Evolutionary conservation across 768 basidiomycete genomes (phyloP).

Genomic region (Phylloporus arenicola): DNA sequence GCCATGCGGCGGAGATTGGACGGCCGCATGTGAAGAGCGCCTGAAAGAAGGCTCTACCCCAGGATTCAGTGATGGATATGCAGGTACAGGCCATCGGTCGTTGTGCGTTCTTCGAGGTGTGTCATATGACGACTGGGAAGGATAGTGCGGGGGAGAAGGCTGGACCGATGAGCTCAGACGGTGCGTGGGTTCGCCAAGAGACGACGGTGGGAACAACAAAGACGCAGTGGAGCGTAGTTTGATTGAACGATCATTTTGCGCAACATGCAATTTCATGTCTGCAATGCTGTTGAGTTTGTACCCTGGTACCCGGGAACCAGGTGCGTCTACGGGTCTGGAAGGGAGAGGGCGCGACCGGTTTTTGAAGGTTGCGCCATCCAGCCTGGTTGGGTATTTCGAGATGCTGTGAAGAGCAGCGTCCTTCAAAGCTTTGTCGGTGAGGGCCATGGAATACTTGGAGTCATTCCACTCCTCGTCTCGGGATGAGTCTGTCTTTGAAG

Average conservation of each 20-base stretch:
- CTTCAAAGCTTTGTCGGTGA: slow-evolving; percentile 4
- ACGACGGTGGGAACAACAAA: slow-evolving; percentile 36
- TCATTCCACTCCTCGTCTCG: slow-evolving; percentile 15
- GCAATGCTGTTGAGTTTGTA: background rate
- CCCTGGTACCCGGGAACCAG: background rate
- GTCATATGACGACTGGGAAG: slow-evolving; percentile 19
- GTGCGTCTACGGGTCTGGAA: slow-evolving; percentile 11
- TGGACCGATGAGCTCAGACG: slow-evolving; percentile 19
- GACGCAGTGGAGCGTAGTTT: slow-evolving; percentile 19
- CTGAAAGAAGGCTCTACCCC: slow-evolving; percentile 14
- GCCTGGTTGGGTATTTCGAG: slow-evolving; percentile 1
- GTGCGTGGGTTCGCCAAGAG: slow-evolving; percentile 31
- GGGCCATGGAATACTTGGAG: slow-evolving; percentile 5
- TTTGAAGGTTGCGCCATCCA: slow-evolving; percentile 1
- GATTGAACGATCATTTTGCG: background rate
- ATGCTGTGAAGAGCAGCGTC: slow-evolving; percentile 1
- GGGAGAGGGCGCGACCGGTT: slow-evolving; percentile 23
- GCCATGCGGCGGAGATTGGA: slow-evolving; percentile 1
- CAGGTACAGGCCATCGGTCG: slow-evolving; percentile 4
- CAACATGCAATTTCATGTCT: slow-evolving; percentile 5
- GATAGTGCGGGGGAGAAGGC: slow-evolving; percentile 19
- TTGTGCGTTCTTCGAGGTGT: slow-evolving; percentile 10
- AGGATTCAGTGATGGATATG: slow-evolving; percentile 4
- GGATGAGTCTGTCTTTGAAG: slow-evolving; percentile 9
- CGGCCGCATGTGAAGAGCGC: slow-evolving; percentile 14